Base-by-base conservation (phyloP, 2,329 filamentous ascomycete species). In the Oidium heveae region DNA sequence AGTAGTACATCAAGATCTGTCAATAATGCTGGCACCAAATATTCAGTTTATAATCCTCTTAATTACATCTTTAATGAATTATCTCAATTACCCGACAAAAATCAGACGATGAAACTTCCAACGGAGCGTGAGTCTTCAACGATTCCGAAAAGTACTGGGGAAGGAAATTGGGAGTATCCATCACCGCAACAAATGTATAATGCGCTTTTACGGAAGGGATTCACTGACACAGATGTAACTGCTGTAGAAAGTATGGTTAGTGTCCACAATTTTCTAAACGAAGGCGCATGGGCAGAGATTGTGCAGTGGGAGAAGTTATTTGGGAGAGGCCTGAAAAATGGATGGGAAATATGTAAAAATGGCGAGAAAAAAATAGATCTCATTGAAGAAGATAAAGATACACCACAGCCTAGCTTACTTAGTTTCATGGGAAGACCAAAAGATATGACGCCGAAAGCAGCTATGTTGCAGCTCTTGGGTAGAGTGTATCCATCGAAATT, bases 151-250 rank as follows among this genome's bases (percentile, higher is more conserved):
- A 86, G 84, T 63, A 79, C 83, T 57, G 75, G 78, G 51, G 74
- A 80, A 54, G 77, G 80, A 50, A 93, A 85, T 63, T 98, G 91
- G 91, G 91, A 96, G 68, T 98, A 98, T 66, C 91, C 91, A 0
- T 95, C 87, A 0, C 89, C 91, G 0, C 91, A 98, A 70, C 91
- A 98, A 69, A 98, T 98, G 91, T 98, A 96, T 74, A 96, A 98
- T 64, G 91, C 91, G 8, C 82, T 98, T 69, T 71, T 96, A 58
- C 82, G 91, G 59, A 98, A 98, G 69, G 91, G 91, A 56, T 91
- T 95, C 68, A 87, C 84, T 0, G 88, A 96, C 66, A 96, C 91
- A 0, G 88, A 94, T 55, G 77, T 86, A 55, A 91, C 89, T 20
- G 87, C 88, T 3, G 88, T 98, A 15, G 88, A 95, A 68, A 81